phyloP scores from a whole-genome alignment of 495 filamentous ascomycete species.

The Penicillium subrubescens region DNA sequence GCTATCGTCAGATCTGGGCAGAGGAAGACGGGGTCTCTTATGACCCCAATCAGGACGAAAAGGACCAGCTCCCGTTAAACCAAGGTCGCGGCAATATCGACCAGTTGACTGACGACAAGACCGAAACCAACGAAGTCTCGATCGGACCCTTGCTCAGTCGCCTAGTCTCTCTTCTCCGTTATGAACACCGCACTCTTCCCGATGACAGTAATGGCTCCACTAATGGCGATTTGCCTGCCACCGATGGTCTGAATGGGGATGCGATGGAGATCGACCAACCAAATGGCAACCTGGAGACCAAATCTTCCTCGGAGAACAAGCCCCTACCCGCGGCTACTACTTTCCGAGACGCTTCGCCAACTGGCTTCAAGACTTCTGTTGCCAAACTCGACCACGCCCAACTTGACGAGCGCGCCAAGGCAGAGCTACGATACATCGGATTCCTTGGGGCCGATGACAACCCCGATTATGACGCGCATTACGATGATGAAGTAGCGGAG shows the following conservation, averaged over 20 bases:
- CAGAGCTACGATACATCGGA: conserved; percentile 91
- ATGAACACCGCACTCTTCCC: conserved; percentile 69
- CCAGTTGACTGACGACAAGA: conserved; percentile 77
- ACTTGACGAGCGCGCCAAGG: conserved; percentile 86
- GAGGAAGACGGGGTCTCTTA: conserved; percentile 84
- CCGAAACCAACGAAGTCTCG: conserved; percentile 89
- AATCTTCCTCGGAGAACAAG: conserved; percentile 43
- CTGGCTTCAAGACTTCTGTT: conserved; percentile 56
- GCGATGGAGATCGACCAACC: conserved; percentile 52
- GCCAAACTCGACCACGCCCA: conserved; percentile 78
- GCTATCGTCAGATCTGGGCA: conserved; percentile 88
- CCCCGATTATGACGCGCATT: conserved; percentile 80
- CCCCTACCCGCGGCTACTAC: conserved; percentile 69
- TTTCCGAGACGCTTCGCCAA: conserved; percentile 69
- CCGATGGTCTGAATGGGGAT: conserved; percentile 54
- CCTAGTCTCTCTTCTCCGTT: conserved; percentile 79
- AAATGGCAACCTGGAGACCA: conserved; percentile 44
- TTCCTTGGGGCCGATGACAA: conserved; percentile 74
- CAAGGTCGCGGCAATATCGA: conserved; percentile 83
- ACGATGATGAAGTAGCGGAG: conserved; percentile 92
- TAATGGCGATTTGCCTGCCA: conserved; percentile 54
- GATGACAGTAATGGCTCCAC: conserved; percentile 54
- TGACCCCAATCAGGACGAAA: conserved; percentile 58
- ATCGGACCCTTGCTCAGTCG: conserved; percentile 82
- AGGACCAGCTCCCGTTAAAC: conserved; percentile 72